These are phyloP conservation scores for Botrytis sinoallii DNA, from an alignment of 2,329 filamentous ascomycete species.

Conservation along the genomic window DNA sequence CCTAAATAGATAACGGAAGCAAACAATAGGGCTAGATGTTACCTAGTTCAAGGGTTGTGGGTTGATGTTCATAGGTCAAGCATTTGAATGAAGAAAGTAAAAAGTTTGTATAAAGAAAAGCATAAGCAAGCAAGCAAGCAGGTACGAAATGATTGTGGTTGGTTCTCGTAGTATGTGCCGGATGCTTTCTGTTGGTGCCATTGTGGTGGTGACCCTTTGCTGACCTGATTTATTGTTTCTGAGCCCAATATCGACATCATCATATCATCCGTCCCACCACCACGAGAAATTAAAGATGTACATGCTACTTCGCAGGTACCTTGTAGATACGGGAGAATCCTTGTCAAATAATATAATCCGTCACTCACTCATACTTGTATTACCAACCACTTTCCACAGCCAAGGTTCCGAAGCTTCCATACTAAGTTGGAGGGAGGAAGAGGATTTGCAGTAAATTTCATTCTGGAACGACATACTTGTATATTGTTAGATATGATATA, in stretches of 20 bases:
- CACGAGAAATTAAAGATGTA: not conserved
- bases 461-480: not conserved
- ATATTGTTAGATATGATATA: not conserved
- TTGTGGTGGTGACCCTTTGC: not conserved
- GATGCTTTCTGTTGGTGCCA: not conserved
- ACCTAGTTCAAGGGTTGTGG: not conserved
- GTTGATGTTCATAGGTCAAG: not conserved
- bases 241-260: not conserved
- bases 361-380: not conserved
- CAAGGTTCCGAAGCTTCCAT: not conserved
- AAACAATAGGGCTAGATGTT: not conserved
- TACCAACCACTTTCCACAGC: not conserved
- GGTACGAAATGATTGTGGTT: not conserved
- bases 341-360: not conserved
- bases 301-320: not conserved
- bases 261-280: not conserved
- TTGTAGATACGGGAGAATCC: not conserved
- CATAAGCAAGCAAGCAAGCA: not conserved
- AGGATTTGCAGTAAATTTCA: not conserved
- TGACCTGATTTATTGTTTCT: not conserved
- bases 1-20: not conserved
- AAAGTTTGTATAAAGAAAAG: not conserved
- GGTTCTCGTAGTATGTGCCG: not conserved
- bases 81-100: not conserved
- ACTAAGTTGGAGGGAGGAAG: not conserved